A percentile compares a stretch with the other conserved stretches of the same genome.
Conservation (phyloP, 257 asterid species). For the Salvia miltiorrhiza region DNA sequence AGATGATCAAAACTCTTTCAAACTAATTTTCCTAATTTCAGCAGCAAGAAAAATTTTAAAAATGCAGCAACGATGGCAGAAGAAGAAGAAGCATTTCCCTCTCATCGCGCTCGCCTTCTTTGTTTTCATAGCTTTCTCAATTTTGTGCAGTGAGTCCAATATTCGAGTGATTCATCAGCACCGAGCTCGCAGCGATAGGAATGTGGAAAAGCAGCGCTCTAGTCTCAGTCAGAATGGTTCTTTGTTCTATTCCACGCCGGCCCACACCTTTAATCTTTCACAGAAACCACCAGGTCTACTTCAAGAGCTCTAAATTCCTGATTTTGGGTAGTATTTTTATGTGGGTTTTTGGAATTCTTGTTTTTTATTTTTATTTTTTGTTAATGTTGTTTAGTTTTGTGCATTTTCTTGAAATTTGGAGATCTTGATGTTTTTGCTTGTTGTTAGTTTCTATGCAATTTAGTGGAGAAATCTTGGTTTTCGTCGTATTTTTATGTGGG, state of each 20-base stretch:
- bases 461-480: neutral
- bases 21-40: neutral
- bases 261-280: slow-evolving; percentile 30
- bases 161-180: slow-evolving; percentile 45
- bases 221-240: slow-evolving; percentile 15
- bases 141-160: slow-evolving; percentile 54
- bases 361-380: neutral
- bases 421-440: slow-evolving; percentile 12
- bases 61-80: slow-evolving; percentile 69
- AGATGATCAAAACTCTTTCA: slow-evolving; percentile 24
- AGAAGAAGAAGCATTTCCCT: slow-evolving; percentile 60
- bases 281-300: slow-evolving; percentile 40
- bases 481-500: neutral
- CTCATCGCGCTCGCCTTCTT: slow-evolving; percentile 48
- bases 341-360: neutral
- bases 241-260: slow-evolving; percentile 26
- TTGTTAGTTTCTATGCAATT: neutral
- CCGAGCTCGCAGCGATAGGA: slow-evolving; percentile 11
- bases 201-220: slow-evolving; percentile 22
- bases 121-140: slow-evolving; percentile 46
- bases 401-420: neutral
- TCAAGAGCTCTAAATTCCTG: neutral
- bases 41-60: neutral
- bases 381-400: neutral
- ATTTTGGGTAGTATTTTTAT: neutral